Base-by-base conservation (phyloP, 208 protist species). In the Wallacemonas rigidus region DNA sequence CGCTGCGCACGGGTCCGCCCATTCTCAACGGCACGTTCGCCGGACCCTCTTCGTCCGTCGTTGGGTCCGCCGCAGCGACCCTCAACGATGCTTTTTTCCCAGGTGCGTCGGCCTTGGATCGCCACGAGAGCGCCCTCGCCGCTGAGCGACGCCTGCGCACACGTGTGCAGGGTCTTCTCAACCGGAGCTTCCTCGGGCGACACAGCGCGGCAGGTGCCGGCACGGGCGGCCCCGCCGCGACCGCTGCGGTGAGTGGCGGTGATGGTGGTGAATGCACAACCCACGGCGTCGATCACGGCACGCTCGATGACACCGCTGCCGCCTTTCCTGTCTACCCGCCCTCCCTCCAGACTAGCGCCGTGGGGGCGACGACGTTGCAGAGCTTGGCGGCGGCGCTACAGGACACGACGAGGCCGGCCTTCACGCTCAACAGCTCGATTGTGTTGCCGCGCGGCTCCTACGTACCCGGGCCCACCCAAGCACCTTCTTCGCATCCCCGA, bases 341-440 rank as follows among this genome's bases (percentile, higher is more conserved):
- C 26, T 26, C 26, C 26, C 26, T 26, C 26, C 26, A 26, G 26
- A 26, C 26, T 26, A 26, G 26, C 26, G 26, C 26, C 26, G 0
- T 26, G 26, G 26, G 26, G 26, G 26, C 26, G 26, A 26, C 26
- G 26, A 26, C 26, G 26, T 26, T 26, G 26, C 67, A 47, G 26
- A 70, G 76, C 14, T 58, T 64, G n/a, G 44, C 17, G 3, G 63
- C 64, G 26, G 48, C 64, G 38, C 50, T 43, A 15, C 69, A 40
- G 57, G 45, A 50, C 45, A 0, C 53, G 14, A 26, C 53, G 53
- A 6, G 11, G 6, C 53, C 53, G 14, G 53, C 53, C 53, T 50
- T 65, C n/a, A 65, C 60, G 41, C 43, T 65, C 41, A 65, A 65
- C 43, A 65, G 60, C 60, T 65, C 60, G 11, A 65, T 65, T n/a